phyloP scores from a whole-genome alignment of 2,329 filamentous ascomycete species.

The Thelonectria olida region DNA sequence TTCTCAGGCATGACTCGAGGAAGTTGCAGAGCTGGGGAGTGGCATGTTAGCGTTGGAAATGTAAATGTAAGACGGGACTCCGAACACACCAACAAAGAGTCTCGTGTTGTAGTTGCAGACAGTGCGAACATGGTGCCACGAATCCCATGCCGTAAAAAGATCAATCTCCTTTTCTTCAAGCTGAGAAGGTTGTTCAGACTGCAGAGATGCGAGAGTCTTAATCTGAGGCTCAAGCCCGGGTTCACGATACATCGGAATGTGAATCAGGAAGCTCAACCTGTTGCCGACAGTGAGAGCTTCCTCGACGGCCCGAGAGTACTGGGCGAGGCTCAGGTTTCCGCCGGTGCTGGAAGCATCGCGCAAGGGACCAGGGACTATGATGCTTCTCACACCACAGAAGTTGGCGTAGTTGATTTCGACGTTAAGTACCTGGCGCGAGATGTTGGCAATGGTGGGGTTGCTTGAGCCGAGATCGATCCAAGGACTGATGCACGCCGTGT shows the following conservation, averaged over 20 bases:
- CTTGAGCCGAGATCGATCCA: conserved; percentile 92
- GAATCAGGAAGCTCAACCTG: conserved; percentile 82
- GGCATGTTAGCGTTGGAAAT: neutral
- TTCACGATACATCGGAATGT: conserved; percentile 85
- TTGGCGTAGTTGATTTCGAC: conserved; percentile 94
- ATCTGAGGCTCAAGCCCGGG: conserved; percentile 64
- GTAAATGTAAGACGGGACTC: neutral
- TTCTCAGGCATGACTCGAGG: conserved; percentile 67
- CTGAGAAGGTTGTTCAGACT: conserved; percentile 44
- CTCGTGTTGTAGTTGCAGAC: conserved; percentile 86
- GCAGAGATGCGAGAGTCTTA: conserved; percentile 60
- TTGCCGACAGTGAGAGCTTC: conserved; percentile 79
- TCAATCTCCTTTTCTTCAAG: conserved; percentile 63
- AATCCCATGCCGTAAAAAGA: conserved; percentile 86
- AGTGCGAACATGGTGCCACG: conserved; percentile 88
- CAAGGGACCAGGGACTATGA: conserved; percentile 83
- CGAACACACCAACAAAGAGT: conserved; percentile 81
- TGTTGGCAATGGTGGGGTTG: conserved; percentile 82
- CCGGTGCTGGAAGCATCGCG: conserved; percentile 65
- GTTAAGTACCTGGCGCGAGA: conserved; percentile 90
- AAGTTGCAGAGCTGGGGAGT: conserved; percentile 60
- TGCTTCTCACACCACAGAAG: conserved; percentile 88
- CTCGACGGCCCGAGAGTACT: conserved; percentile 85
- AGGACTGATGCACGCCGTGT: conserved; percentile 82
- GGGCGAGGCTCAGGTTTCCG: conserved; percentile 64